Evolutionary conservation across 108 stramenopile genomes (phyloP).

Genomic region (Discostella stelligeroides): DNA sequence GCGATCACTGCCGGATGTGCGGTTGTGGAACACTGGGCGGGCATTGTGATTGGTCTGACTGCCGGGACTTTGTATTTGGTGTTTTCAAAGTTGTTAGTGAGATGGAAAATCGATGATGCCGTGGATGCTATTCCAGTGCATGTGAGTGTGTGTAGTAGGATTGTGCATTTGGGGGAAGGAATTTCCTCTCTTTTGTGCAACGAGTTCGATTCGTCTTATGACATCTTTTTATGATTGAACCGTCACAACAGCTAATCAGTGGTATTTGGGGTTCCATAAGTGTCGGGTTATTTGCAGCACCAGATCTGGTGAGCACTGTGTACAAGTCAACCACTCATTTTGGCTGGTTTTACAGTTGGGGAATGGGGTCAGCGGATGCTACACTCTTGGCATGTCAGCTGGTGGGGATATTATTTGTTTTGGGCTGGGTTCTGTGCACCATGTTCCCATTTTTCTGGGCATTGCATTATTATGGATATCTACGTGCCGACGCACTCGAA

Average conservation of each 20-base stretch:
- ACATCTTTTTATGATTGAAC: background rate
- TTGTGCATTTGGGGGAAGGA: too few relatives aligned
- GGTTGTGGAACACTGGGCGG: conserved; percentile 81
- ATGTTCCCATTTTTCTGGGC: conserved; percentile 73
- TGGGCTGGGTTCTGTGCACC: conserved; percentile 68
- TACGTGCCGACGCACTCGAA: conserved; percentile 76
- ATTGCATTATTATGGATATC: conserved; percentile 74
- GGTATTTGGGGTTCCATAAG: conserved; percentile 46
- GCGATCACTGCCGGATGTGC: conserved; percentile 87
- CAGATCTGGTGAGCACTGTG: conserved; percentile 19
- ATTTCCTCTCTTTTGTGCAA: too few relatives aligned
- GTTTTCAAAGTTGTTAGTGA: too few relatives aligned
- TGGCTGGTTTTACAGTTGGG: conserved; percentile 75
- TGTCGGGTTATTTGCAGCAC: conserved; percentile 57
- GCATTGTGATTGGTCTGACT: too few relatives aligned
- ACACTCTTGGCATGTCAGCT: conserved; percentile 75
- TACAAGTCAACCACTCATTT: conserved; percentile 49
- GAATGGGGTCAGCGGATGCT: conserved; percentile 53
- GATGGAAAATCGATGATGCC: too few relatives aligned
- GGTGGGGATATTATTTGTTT: conserved; percentile 64
- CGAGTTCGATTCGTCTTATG: background rate
- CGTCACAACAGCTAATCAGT: conserved; percentile 11
- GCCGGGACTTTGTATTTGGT: too few relatives aligned
- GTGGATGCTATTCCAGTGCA: too few relatives aligned
- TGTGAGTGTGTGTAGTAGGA: conserved; percentile 35